A percentile compares a stretch with the other conserved stretches of the same genome.
Conservation (phyloP, 345 rosid species). For the Chamaenerion angustifolium region DNA sequence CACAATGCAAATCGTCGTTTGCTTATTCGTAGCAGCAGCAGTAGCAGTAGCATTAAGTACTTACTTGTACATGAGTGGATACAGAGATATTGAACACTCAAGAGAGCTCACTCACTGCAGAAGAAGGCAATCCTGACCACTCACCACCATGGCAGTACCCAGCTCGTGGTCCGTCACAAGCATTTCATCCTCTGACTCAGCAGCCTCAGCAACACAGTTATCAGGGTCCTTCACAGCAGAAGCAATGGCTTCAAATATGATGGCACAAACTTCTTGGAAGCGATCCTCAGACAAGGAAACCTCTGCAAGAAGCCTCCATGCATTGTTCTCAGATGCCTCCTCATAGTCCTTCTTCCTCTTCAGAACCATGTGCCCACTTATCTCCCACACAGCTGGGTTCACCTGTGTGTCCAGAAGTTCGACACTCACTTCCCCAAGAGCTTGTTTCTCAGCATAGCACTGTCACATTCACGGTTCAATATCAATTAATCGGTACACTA, state of each 20-base stretch:
- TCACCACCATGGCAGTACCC: too few species aligned
- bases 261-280: slow-evolving; percentile 53
- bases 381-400: slow-evolving; percentile 98
- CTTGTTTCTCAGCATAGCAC: slow-evolving; percentile 98
- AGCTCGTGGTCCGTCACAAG: too few species aligned
- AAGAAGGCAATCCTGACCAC: too few species aligned
- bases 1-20: too few species aligned
- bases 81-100: too few species aligned
- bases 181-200: too few species aligned
- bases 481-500: too few species aligned
- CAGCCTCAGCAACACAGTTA: slow-evolving; percentile 4
- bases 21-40: too few species aligned
- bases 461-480: slow-evolving; percentile 8
- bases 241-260: slow-evolving; percentile 50
- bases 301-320: slow-evolving; percentile 80
- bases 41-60: too few species aligned
- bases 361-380: slow-evolving; percentile 92
- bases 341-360: slow-evolving; percentile 85
- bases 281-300: slow-evolving; percentile 84
- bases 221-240: slow-evolving; percentile 10
- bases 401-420: slow-evolving; percentile 86
- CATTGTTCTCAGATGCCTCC: slow-evolving; percentile 81
- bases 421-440: slow-evolving; percentile 68
- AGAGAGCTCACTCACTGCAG: too few species aligned
- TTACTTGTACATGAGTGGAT: too few species aligned